Conservation (phyloP, 345 rosid species). For the Aegle marmelos region DNA sequence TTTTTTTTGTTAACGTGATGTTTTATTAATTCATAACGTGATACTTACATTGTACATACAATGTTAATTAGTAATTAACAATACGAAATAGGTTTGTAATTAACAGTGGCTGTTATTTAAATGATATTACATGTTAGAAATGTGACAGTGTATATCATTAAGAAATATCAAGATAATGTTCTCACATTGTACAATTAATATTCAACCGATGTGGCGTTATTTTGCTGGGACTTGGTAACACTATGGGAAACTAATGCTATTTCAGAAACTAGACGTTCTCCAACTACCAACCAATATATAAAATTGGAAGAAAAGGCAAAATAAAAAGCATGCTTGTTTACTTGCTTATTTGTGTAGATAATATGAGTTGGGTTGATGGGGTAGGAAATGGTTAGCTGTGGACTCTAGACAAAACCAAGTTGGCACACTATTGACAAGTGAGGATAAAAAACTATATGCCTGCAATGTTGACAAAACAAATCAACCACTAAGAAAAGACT, state of each 20-base stretch:
- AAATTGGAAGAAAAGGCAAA: not conserved
- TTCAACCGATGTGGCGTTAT: not conserved
- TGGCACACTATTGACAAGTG: not conserved
- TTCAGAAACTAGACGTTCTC: not conserved
- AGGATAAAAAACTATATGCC: not conserved
- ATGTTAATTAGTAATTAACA: not conserved
- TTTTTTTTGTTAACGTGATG: not conserved
- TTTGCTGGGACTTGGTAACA: not conserved
- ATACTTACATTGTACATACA: no score
- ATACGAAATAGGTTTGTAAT: not conserved
- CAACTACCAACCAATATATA: not conserved
- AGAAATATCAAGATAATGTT: not conserved
- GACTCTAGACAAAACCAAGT: slow-evolving; percentile 5
- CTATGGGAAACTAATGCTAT: not conserved
- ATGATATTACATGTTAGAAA: not conserved
- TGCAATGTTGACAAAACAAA: slow-evolving; percentile 14
- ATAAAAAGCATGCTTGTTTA: not conserved
- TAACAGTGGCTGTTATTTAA: not conserved
- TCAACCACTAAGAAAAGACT: slow-evolving; percentile 16
- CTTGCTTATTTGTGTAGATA: not conserved
- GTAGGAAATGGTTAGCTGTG: slow-evolving; percentile 4
- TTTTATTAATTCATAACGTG: not conserved
- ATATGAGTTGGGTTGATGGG: not conserved
- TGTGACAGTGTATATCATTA: not conserved
- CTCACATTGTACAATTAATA: no score